These are phyloP conservation scores for Sextonia rubra DNA, from an alignment of 164 flowering plant genomes.

Conservation along the genomic window DNA sequence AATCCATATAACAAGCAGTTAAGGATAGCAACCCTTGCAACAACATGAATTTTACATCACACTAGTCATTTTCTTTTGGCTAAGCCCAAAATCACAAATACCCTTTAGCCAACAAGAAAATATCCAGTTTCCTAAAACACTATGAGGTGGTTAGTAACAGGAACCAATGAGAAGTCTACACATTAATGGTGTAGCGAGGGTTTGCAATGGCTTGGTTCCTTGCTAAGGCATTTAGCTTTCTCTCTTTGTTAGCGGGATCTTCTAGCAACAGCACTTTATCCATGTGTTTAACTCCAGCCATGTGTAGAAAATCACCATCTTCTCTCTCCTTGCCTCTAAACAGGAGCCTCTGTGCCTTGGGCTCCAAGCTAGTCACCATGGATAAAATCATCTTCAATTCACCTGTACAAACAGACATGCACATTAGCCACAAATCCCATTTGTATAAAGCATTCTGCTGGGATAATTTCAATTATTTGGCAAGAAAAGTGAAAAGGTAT, in stretches of 20 bases:
- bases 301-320: slow-evolving; percentile 69
- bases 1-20: too few relatives aligned
- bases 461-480: too few relatives aligned
- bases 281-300: slow-evolving; percentile 78
- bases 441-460: not conserved
- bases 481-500: too few relatives aligned
- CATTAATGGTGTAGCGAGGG: slow-evolving; percentile 37
- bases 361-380: slow-evolving; percentile 56
- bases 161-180: slow-evolving; percentile 1
- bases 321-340: slow-evolving; percentile 87
- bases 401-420: slow-evolving; percentile 28
- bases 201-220: slow-evolving; percentile 17
- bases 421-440: not conserved
- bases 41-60: too few relatives aligned
- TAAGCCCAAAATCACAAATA: not conserved
- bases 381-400: slow-evolving; percentile 70
- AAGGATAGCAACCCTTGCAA: too few relatives aligned
- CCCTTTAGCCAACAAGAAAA: not conserved
- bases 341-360: slow-evolving; percentile 70
- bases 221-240: slow-evolving; percentile 25
- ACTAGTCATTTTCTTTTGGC: not conserved
- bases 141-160: not conserved
- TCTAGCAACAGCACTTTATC: slow-evolving; percentile 71
- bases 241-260: slow-evolving; percentile 73
- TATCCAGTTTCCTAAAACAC: not conserved